phyloP scores from a whole-genome alignment of 305 asterid species.

The Fraxinus sp. region DNA sequence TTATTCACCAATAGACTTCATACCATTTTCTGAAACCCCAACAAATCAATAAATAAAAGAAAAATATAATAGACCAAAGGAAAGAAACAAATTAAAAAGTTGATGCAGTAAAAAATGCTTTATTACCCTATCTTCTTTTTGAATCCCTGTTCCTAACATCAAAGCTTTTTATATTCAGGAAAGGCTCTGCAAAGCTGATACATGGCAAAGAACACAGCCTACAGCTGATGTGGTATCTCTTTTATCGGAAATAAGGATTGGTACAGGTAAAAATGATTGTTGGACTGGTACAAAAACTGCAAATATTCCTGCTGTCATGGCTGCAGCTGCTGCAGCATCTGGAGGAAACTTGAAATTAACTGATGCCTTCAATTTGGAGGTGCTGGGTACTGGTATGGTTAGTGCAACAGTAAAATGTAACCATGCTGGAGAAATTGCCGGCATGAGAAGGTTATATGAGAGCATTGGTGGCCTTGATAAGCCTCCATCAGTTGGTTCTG shows the following conservation, averaged over 20 bases:
- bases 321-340: slow-evolving; percentile 98
- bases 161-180: slow-evolving; percentile 54
- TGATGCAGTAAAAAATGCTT: slow-evolving; percentile 17
- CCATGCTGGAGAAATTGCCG: slow-evolving; percentile 99
- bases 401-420: slow-evolving; percentile 97
- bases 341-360: slow-evolving; percentile 89
- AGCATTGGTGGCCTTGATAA: slow-evolving; percentile 71
- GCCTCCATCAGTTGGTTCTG: slow-evolving; percentile 36
- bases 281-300: slow-evolving; percentile 97
- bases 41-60: neutral
- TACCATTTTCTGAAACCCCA: neutral
- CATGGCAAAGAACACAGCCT: slow-evolving; percentile 93
- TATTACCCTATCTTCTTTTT: slow-evolving; percentile 22
- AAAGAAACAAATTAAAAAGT: slow-evolving; percentile 8
- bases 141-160: neutral
- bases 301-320: slow-evolving; percentile 86
- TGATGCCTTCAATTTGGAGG: slow-evolving; percentile 94
- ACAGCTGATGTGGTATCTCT: slow-evolving; percentile 96
- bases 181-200: slow-evolving; percentile 89
- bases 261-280: slow-evolving; percentile 95
- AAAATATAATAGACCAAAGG: neutral
- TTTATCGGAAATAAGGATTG: slow-evolving; percentile 94
- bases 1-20: neutral
- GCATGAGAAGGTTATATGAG: slow-evolving; percentile 96
- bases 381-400: slow-evolving; percentile 91